Conservation (phyloP, 2,329 filamentous ascomycete species). For the Bretziella fagacearum region DNA sequence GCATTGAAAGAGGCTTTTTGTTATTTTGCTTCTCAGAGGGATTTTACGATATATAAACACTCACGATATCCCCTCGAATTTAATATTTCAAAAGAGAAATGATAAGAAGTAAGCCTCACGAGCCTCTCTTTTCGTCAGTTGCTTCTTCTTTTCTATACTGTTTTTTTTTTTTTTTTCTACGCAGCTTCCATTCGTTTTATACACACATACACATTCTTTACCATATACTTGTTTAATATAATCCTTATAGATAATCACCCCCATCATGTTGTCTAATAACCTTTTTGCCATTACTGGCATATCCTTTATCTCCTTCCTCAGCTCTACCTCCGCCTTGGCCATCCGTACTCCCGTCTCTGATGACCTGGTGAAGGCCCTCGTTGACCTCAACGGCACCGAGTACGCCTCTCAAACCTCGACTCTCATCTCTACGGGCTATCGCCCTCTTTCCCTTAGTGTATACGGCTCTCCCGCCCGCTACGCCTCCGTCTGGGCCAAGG, state of each 20-base stretch:
- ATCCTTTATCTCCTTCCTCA: not conserved
- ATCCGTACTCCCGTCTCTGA: not conserved
- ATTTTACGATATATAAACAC: too few species aligned
- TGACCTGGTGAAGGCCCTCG: not conserved
- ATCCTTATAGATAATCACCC: not conserved
- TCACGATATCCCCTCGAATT: too few species aligned
- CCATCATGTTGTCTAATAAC: slow-evolving; percentile 3
- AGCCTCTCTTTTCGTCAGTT: not conserved
- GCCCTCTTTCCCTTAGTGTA: slow-evolving; percentile 15
- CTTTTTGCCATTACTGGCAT: not conserved
- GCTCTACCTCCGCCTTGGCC: not conserved
- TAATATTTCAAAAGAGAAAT: too few species aligned
- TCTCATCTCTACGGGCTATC: slow-evolving; percentile 13
- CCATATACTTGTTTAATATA: not conserved
- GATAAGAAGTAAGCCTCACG: not conserved
- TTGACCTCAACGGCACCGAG: slow-evolving; percentile 3
- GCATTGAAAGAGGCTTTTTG: too few species aligned
- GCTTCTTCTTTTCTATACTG: not conserved
- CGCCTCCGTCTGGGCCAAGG: slow-evolving; percentile 14
- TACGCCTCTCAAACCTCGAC: slow-evolving; percentile 1
- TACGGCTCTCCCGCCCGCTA: slow-evolving; percentile 13
- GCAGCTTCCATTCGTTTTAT: not conserved
- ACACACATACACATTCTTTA: not conserved
- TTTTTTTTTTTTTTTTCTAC: not conserved
- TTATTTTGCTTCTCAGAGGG: too few species aligned